Conservation (phyloP, 2,329 filamentous ascomycete species). For the Diplodia mutila region DNA sequence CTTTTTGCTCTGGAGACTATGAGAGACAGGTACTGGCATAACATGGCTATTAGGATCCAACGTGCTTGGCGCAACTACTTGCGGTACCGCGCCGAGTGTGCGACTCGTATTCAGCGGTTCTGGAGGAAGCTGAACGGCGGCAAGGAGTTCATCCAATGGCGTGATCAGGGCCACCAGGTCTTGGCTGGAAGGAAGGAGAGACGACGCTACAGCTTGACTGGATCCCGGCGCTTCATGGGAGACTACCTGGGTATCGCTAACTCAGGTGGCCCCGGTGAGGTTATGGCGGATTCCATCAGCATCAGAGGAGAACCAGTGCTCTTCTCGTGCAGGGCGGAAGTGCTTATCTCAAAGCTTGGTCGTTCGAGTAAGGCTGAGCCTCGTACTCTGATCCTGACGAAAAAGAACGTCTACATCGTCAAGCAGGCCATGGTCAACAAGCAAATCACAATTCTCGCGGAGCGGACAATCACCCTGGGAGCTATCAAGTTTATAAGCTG, state of each 20-base stretch:
- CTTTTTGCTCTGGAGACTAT: constrained; percentile 96
- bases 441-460: constrained; percentile 78
- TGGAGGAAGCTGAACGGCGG: constrained; percentile 94
- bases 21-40: constrained; percentile 98
- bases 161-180: constrained; percentile 83
- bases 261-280: constrained; percentile 74
- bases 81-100: constrained; percentile 88
- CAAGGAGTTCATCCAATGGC: constrained; percentile 82
- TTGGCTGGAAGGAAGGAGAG: constrained; percentile 88
- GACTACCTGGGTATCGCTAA: constrained; percentile 93
- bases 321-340: constrained; percentile 89
- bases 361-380: constrained; percentile 93
- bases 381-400: constrained; percentile 81
- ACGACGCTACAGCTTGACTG: constrained; percentile 85
- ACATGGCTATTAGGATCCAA: constrained; percentile 98
- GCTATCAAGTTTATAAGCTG: constrained; percentile 85
- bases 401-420: constrained; percentile 85
- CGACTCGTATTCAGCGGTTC: constrained; percentile 90
- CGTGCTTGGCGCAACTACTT: constrained; percentile 96
- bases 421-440: constrained; percentile 81
- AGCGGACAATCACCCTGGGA: constrained; percentile 80
- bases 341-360: constrained; percentile 92
- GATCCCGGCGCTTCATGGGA: constrained; percentile 88
- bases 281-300: constrained; percentile 75
- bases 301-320: constrained; percentile 75